Evolutionary conservation across 495 filamentous ascomycete species (phyloP).

Genomic region (Tuber calosporum): DNA sequence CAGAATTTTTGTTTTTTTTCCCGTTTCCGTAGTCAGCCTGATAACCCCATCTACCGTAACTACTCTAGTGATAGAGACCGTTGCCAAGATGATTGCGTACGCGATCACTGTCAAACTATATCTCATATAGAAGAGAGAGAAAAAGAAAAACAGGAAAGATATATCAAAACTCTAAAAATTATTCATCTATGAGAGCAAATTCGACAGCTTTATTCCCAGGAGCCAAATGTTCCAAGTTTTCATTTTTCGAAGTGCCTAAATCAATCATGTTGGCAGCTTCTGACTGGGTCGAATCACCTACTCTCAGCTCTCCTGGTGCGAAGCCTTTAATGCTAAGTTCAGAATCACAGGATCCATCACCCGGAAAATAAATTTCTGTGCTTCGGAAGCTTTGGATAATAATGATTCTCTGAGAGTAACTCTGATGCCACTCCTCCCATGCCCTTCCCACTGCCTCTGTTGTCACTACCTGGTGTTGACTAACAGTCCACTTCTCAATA

Average conservation of each 20-base stretch:
- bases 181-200: too few species aligned
- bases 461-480: too few species aligned
- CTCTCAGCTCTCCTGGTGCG: not conserved
- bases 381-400: not conserved
- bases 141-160: too few species aligned
- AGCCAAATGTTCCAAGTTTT: not conserved
- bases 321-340: conserved; percentile 9
- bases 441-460: too few species aligned
- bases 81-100: too few species aligned
- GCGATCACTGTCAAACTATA: too few species aligned
- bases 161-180: too few species aligned
- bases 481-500: too few species aligned
- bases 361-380: conserved; percentile 6
- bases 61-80: too few species aligned
- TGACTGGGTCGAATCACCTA: conserved; percentile 3
- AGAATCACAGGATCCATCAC: conserved; percentile 6
- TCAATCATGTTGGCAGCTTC: not conserved
- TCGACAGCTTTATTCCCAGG: not conserved
- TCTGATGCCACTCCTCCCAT: too few species aligned
- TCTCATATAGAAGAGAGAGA: too few species aligned
- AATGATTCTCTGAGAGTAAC: too few species aligned
- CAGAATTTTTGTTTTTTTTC: not conserved
- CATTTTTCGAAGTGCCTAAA: conserved; percentile 5
- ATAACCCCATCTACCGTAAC: not conserved
- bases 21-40: not conserved